Evolutionary conservation across 208 protist genomes (phyloP), one percentile per base, ranked within the genome.

Genomic region (Leishmania turanica): DNA sequence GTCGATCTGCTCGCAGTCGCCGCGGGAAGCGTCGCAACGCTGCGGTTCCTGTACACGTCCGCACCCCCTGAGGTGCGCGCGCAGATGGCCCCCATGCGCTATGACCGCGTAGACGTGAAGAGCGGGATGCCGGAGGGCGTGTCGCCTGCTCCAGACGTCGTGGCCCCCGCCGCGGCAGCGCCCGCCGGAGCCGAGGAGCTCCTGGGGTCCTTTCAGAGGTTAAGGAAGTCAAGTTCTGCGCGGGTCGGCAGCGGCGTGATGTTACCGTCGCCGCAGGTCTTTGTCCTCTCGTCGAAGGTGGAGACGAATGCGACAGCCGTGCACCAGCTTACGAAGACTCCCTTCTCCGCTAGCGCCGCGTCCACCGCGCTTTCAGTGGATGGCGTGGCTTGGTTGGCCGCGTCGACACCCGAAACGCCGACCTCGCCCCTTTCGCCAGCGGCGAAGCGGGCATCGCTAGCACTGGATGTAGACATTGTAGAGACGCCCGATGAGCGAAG

Each of bases 31-130:
- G 83, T 86, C 42, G 66, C 78, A 21, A 78, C 90, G 34, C 76
- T 96, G 13, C 84, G 80, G 31, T 62, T 68, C 54, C 78, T 96
- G 53, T 87, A 90, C 74, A 77, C 40, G 17, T 66, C 77, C 1
- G 42, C 66, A 1, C 62, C 81, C 3, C 34, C 53, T 5, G 75
- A 77, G 6, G 83, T 80, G 31, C 72, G 75, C 19, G 13, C 79
- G 49, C 87, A 88, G 21, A 62, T 96, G 70, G 84, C 79, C 51
- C 84, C 81, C 34, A 87, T 93, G 78, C 87, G 89, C 31, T 96
- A 96, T 84, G 90, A 96, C 84, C 93, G 91, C 45, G 88, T 96
- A 47, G 89, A 96, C 71, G 60, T 85, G 27, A 77, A 77, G n/a
- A 96, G 85, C 42, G 93, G 93, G 11, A 58, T 94, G 76, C 89